Evolutionary conservation across 2,329 filamentous ascomycete species (phyloP).

Genomic region (Trichophyton schoenleinii): DNA sequence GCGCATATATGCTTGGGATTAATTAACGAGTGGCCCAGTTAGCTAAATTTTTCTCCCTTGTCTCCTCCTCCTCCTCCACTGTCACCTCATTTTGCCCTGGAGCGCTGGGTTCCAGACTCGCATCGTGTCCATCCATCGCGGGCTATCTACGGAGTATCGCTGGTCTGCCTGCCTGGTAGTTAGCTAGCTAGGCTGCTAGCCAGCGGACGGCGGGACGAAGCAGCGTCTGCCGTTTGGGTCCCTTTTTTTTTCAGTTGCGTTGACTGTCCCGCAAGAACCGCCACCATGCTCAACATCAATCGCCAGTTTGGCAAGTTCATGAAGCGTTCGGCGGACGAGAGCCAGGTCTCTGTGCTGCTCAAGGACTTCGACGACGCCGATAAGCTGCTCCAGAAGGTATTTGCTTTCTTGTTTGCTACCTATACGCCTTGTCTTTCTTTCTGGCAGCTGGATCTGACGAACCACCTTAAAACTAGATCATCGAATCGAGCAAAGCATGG

Average conservation of each 20-base stretch:
- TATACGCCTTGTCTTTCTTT: neutral
- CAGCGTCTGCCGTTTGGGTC: neutral
- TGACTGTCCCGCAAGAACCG: neutral
- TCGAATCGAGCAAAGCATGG: constrained; percentile 64
- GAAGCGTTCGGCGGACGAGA: constrained; percentile 60
- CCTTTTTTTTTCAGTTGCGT: too few relatives aligned
- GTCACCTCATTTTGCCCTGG: neutral
- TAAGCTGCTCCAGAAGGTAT: constrained; percentile 57
- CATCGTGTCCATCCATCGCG: neutral
- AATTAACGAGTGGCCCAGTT: neutral
- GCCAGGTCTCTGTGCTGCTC: constrained; percentile 60
- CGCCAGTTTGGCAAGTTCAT: constrained; percentile 61
- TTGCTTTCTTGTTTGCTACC: constrained; percentile 9
- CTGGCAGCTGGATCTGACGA: neutral
- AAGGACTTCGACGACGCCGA: constrained; percentile 73
- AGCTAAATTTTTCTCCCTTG: neutral
- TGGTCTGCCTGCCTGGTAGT: neutral
- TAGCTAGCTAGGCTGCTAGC: too few relatives aligned
- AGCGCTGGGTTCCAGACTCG: neutral
- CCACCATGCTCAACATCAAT: constrained; percentile 44
- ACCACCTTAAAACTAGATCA: constrained; percentile 43
- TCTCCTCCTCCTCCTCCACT: neutral
- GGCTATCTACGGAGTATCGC: neutral
- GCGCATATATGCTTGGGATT: neutral
- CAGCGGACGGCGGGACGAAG: neutral